phyloP scores from a whole-genome alignment of 2,329 filamentous ascomycete genomes.

The Penicillium sp. region DNA sequence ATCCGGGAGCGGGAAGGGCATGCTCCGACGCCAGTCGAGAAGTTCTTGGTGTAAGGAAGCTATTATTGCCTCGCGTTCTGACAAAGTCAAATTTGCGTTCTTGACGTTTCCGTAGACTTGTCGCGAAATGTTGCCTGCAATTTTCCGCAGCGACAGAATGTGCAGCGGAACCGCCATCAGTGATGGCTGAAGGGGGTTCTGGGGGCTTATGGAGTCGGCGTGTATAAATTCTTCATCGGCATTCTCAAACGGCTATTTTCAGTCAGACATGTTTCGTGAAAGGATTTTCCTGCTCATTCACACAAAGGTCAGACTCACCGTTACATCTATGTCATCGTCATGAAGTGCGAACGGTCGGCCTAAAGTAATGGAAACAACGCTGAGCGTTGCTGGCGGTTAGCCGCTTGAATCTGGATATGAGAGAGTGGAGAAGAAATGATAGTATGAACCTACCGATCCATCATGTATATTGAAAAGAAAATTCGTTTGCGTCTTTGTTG shows the following conservation, averaged over 20 bases:
- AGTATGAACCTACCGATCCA: conserved; percentile 39
- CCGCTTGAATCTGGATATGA: background rate
- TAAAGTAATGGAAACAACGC: conserved; percentile 47
- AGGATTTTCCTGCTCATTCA: fast-evolving
- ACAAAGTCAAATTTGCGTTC: background rate
- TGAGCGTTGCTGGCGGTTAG: conserved; percentile 10
- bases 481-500: conserved; percentile 44
- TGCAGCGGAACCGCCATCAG: conserved; percentile 45
- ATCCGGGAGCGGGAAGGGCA: conserved; percentile 48
- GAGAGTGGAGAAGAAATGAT: background rate
- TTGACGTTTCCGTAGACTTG: conserved; percentile 26
- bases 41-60: conserved; percentile 38
- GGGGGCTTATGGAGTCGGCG: conserved; percentile 22
- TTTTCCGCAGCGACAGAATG: conserved; percentile 43
- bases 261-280: background rate
- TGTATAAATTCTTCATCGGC: conserved; percentile 40
- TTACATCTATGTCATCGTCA: conserved; percentile 49
- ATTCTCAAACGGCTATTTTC: conserved; percentile 39
- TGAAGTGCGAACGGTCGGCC: conserved; percentile 50
- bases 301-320: conserved; percentile 18
- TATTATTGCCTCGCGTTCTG: background rate
- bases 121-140: conserved; percentile 44
- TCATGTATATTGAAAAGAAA: conserved; percentile 53
- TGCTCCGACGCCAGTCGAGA: conserved; percentile 47
- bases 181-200: conserved; percentile 34